Percentiles rank a stretch among this genome's conserved stretches.
Conservation (phyloP, 345 rosid species). For the Euphorbia peplus region DNA sequence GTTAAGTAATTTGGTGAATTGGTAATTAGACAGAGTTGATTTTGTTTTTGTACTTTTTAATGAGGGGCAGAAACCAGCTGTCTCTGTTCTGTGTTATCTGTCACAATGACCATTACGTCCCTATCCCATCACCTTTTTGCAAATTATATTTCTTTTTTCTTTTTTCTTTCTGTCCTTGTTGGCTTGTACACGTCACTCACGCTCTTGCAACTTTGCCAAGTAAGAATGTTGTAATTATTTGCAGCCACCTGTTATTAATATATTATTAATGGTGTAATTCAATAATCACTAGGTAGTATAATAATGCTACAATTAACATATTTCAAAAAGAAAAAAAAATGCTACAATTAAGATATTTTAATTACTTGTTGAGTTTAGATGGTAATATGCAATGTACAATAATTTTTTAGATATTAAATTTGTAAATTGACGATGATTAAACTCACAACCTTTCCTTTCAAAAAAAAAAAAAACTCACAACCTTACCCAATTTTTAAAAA, state of each 20-base stretch:
- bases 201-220: neutral
- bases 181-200: conserved; percentile 3
- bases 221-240: neutral
- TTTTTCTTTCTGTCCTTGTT: neutral
- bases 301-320: too few species aligned
- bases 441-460: too few species aligned
- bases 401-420: too few species aligned
- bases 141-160: neutral
- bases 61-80: conserved; percentile 30
- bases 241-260: neutral
- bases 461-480: too few species aligned
- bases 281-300: too few species aligned
- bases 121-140: neutral
- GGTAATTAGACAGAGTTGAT: neutral
- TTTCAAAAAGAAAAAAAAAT: too few species aligned
- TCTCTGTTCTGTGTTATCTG: conserved; percentile 19
- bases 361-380: too few species aligned
- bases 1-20: neutral
- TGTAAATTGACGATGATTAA: too few species aligned
- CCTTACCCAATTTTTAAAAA: too few species aligned
- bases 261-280: too few species aligned
- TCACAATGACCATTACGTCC: conserved; percentile 31
- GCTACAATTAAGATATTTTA: too few species aligned
- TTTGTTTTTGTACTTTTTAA: neutral
- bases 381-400: too few species aligned